Evolutionary conservation across 2,329 filamentous ascomycete species (phyloP).

Genomic region (Cryphonectria radicalis): DNA sequence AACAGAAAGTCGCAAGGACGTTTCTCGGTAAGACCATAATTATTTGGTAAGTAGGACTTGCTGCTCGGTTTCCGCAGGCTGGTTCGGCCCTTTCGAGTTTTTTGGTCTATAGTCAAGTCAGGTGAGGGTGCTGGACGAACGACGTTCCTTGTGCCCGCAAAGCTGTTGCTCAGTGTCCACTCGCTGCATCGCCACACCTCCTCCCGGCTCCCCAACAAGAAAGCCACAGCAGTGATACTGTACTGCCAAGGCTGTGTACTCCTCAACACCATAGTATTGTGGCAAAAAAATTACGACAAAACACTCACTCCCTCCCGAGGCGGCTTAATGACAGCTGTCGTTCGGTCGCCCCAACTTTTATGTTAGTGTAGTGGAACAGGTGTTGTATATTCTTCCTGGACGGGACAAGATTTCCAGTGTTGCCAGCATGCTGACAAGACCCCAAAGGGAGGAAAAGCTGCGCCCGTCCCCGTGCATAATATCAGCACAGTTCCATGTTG

Average conservation of each 20-base stretch:
- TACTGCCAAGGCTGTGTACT: slow-evolving; percentile 13
- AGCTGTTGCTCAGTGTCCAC: neutral
- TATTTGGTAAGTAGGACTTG: neutral
- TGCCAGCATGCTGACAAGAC: slow-evolving; percentile 24
- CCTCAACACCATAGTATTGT: slow-evolving; percentile 2
- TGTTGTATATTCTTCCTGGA: slow-evolving; percentile 6
- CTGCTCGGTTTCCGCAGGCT: neutral
- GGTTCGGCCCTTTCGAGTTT: neutral
- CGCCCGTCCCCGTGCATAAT: slow-evolving; percentile 12
- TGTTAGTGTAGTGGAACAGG: slow-evolving; percentile 18
- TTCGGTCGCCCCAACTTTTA: slow-evolving; percentile 17
- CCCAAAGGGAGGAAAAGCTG: slow-evolving; percentile 7
- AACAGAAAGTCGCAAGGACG: slow-evolving; percentile 33
- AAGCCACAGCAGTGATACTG: slow-evolving; percentile 11
- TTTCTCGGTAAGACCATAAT: slow-evolving; percentile 17
- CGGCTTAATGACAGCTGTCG: slow-evolving; percentile 16
- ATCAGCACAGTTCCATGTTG: neutral
- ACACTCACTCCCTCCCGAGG: neutral
- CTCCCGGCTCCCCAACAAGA: slow-evolving; percentile 1
- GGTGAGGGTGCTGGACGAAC: neutral
- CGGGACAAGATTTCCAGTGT: slow-evolving; percentile 6
- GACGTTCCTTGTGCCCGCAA: neutral
- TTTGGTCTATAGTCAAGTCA: slow-evolving; percentile 1
- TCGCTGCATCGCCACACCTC: slow-evolving; percentile 16
- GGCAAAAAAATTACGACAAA: slow-evolving; percentile 22